Conservation (phyloP, 805 yeast species). For the Kazachstania taianensis region DNA sequence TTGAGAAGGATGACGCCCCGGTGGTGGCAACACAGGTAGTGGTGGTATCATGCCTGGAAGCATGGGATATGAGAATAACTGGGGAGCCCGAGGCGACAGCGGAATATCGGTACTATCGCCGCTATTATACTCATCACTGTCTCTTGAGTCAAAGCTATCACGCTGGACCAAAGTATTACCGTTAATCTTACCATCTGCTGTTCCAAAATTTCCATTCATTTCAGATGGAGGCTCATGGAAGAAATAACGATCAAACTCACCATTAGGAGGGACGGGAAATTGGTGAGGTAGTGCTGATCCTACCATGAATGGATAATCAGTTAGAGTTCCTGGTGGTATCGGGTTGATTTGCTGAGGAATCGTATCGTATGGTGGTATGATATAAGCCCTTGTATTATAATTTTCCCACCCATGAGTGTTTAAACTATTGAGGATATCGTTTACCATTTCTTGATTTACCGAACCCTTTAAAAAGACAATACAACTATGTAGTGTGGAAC, state of each 20-base stretch:
- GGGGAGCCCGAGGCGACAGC: too few relatives aligned
- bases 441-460: conserved; percentile 14
- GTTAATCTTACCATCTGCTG: too few relatives aligned
- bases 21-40: too few relatives aligned
- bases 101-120: too few relatives aligned
- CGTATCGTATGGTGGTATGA: conserved; percentile 11
- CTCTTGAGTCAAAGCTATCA: too few relatives aligned
- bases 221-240: background rate
- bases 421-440: conserved; percentile 19
- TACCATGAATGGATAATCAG: background rate
- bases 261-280: background rate
- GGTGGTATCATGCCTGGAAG: too few relatives aligned
- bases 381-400: conserved; percentile 21
- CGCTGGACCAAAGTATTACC: too few relatives aligned
- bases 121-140: too few relatives aligned
- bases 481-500: conserved; percentile 26
- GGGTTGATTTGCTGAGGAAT: too few relatives aligned
- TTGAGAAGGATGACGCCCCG: too few relatives aligned
- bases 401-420: conserved; percentile 28
- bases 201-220: too few relatives aligned
- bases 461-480: conserved; percentile 17
- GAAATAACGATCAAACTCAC: background rate
- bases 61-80: too few relatives aligned
- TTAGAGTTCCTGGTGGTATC: background rate
- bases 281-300: background rate